phyloP scores from a whole-genome alignment of 192 early-diverging fungal species.

The Pilaira anomala region DNA sequence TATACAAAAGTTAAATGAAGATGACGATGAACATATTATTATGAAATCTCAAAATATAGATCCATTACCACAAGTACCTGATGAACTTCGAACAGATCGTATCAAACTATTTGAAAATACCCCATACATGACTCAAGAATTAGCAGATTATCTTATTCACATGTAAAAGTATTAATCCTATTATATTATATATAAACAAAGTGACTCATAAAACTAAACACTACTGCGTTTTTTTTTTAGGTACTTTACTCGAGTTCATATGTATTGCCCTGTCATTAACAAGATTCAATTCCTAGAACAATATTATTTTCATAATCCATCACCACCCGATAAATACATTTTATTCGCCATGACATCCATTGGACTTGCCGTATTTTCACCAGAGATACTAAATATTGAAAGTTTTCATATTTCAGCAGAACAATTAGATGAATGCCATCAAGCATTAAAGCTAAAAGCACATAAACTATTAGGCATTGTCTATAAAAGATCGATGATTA shows the following conservation, averaged over 20 bases:
- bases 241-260: constrained; percentile 23
- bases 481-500: constrained; percentile 51
- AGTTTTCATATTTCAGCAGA: not conserved
- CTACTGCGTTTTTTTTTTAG: not conserved
- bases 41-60: constrained; percentile 20
- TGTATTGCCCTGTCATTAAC: constrained; percentile 25
- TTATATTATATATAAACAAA: not conserved
- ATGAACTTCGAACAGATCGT: not conserved
- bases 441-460: constrained; percentile 28
- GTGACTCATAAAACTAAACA: no score
- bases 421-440: not conserved
- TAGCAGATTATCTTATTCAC: constrained; percentile 22
- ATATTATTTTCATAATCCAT: constrained; percentile 24
- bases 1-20: constrained; percentile 41
- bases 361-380: not conserved
- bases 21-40: constrained; percentile 29
- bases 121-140: constrained; percentile 12
- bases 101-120: constrained; percentile 5
- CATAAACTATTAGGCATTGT: constrained; percentile 57
- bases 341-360: constrained; percentile 22
- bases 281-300: constrained; percentile 25
- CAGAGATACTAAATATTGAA: not conserved
- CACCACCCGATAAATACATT: constrained; percentile 25
- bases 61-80: no score
- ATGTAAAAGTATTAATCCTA: constrained; percentile 4